These are phyloP conservation scores for Linnemannia hyalina DNA, from an alignment of 192 early-diverging fungal genomes.

Conservation along the genomic window DNA sequence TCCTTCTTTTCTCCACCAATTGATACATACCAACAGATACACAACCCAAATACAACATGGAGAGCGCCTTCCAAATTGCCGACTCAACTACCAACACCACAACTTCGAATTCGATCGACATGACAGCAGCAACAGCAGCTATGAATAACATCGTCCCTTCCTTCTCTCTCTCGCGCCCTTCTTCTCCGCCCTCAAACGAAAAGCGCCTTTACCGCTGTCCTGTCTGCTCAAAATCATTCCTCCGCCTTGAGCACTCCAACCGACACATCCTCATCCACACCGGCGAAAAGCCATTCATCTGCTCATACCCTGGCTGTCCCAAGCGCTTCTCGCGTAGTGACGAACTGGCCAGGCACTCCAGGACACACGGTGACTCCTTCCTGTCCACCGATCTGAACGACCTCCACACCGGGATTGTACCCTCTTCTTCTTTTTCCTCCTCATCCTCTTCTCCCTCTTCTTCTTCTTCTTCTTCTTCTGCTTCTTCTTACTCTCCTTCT, in stretches of 20 bases:
- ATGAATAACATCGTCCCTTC: conserved; percentile 10
- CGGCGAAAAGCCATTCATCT: conserved; percentile 81
- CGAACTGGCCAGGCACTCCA: conserved; percentile 80
- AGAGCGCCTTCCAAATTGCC: conserved; percentile 5
- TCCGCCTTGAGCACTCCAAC: conserved; percentile 79
- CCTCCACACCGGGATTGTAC: background rate
- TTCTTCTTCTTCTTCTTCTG: background rate
- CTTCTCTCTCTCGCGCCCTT: background rate
- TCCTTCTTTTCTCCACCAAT: conserved; percentile 14
- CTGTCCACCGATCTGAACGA: conserved; percentile 16
- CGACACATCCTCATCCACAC: conserved; percentile 87
- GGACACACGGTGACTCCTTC: conserved; percentile 59
- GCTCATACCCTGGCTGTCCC: conserved; percentile 77
- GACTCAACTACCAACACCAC: background rate
- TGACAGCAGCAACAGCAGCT: background rate
- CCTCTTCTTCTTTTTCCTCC: background rate
- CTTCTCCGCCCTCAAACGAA: conserved; percentile 1
- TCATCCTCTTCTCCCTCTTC: background rate
- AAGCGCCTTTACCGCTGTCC: conserved; percentile 77
- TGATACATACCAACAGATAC: conserved; percentile 10
- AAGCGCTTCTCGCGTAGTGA: conserved; percentile 81
- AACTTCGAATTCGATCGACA: background rate
- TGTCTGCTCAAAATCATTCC: conserved; percentile 78
- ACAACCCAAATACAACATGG: conserved; percentile 9
- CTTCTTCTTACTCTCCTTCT: background rate